A percentile compares a stretch with the other conserved stretches of the same genome.
phyloP scores from a whole-genome alignment of 129 eudicot genomes.

The Scalesia atractyloides region DNA sequence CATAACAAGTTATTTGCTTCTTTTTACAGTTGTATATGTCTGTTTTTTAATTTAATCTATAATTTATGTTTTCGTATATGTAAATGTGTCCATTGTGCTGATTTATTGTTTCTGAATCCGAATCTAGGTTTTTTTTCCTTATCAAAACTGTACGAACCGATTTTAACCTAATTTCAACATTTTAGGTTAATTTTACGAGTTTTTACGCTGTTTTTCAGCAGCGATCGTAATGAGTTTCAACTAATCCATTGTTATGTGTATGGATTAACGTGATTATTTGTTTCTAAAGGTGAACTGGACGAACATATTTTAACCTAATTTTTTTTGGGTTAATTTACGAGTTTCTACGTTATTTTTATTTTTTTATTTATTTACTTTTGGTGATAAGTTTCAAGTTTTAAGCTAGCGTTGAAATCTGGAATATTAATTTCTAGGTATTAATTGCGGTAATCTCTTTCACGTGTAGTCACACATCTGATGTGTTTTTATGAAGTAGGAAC shows the following conservation, averaged over 20 bases:
- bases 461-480: slow-evolving; percentile 17
- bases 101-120: not conserved
- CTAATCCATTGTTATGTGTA: too few relatives aligned
- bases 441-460: slow-evolving; percentile 6
- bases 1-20: too few relatives aligned
- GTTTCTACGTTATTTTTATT: not conserved
- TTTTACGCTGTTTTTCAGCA: too few relatives aligned
- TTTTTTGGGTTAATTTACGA: not conserved
- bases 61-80: not conserved
- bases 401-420: not conserved
- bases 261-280: too few relatives aligned
- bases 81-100: not conserved
- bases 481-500: slow-evolving; percentile 1
- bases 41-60: too few relatives aligned
- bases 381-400: too few relatives aligned
- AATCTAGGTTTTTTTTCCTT: not conserved
- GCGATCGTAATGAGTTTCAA: too few relatives aligned
- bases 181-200: not conserved
- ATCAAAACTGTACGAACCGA: not conserved
- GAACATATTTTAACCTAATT: not conserved
- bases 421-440: slow-evolving; percentile 14
- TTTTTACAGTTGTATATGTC: not conserved
- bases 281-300: not conserved
- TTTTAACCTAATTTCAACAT: not conserved
- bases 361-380: not conserved